phyloP scores from a whole-genome alignment of 2,329 filamentous ascomycete genomes.

The Ophiosphaerella herpotricha region DNA sequence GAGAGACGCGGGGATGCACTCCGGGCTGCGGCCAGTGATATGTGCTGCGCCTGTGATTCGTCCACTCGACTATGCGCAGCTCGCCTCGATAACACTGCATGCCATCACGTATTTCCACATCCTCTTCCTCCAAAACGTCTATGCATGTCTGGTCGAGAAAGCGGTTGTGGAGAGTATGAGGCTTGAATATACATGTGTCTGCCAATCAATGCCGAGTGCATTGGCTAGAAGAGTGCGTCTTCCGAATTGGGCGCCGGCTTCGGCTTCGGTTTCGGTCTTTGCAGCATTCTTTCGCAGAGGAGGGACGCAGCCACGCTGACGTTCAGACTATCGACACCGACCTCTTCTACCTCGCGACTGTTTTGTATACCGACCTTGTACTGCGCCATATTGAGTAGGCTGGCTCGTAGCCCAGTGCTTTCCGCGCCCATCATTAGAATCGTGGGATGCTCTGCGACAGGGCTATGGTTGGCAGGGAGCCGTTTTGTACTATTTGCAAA shows the following conservation, averaged over 20 bases:
- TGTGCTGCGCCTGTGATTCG: constrained; percentile 4
- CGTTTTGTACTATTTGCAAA: constrained; percentile 24
- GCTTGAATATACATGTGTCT: neutral
- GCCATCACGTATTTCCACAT: no score
- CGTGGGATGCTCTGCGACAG: constrained; percentile 60
- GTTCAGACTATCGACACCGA: constrained; percentile 85
- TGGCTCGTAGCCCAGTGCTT: constrained; percentile 31
- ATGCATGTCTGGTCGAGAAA: neutral
- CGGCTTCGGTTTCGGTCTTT: constrained; percentile 37
- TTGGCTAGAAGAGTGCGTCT: constrained; percentile 29
- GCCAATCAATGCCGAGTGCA: no score
- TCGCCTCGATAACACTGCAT: constrained; percentile 9
- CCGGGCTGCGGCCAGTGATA: constrained; percentile 13
- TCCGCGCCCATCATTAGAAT: constrained; percentile 70
- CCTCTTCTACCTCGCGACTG: constrained; percentile 51
- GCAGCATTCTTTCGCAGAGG: constrained; percentile 71
- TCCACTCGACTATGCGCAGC: constrained; percentile 1
- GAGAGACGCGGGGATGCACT: constrained; percentile 7
- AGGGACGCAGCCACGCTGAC: constrained; percentile 87
- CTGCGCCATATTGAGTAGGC: constrained; percentile 63
- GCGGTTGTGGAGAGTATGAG: neutral
- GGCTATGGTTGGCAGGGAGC: constrained; percentile 27
- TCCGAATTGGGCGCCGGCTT: constrained; percentile 11
- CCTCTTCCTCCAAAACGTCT: no score
- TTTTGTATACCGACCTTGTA: constrained; percentile 65